phyloP scores from a whole-genome alignment of 495 filamentous ascomycete genomes.

The Neurospora pannonica region DNA sequence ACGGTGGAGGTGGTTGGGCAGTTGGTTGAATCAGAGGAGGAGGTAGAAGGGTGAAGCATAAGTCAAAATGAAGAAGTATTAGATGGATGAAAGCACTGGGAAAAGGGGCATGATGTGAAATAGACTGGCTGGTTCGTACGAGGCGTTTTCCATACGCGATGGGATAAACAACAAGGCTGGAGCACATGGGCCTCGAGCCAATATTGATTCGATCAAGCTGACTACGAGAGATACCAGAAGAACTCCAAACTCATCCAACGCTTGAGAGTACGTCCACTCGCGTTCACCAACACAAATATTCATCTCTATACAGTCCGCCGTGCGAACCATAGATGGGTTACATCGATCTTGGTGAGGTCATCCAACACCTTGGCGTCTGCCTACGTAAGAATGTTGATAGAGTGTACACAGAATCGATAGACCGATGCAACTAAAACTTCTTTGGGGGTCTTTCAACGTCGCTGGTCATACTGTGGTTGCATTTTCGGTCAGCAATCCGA shows the following conservation, averaged over 20 bases:
- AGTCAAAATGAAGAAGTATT: neutral
- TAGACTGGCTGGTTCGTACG: neutral
- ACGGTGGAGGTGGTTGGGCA: conserved; percentile 45
- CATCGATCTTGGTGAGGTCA: neutral
- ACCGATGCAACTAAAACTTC: neutral
- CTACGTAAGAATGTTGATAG: neutral
- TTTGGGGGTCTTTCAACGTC: neutral
- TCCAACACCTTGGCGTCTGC: neutral
- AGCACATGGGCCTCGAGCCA: neutral
- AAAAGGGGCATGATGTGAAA: too few species aligned
- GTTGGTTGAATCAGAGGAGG: conserved; percentile 38
- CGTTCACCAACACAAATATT: neutral
- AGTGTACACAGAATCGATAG: neutral
- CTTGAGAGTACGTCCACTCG: neutral
- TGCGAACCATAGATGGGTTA: neutral
- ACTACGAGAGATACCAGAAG: neutral
- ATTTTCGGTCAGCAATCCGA: neutral
- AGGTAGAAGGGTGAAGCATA: neutral
- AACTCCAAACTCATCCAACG: neutral
- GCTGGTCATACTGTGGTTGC: neutral
- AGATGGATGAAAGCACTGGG: too few species aligned
- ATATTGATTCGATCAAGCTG: neutral
- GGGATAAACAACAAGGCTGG: neutral
- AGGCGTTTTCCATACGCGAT: neutral
- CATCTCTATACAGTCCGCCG: neutral